Percentiles rank a stretch among this genome's conserved stretches.
Conservation (phyloP, 1,139 yeast genomes). For the Suhomyces bribrorum region DNA sequence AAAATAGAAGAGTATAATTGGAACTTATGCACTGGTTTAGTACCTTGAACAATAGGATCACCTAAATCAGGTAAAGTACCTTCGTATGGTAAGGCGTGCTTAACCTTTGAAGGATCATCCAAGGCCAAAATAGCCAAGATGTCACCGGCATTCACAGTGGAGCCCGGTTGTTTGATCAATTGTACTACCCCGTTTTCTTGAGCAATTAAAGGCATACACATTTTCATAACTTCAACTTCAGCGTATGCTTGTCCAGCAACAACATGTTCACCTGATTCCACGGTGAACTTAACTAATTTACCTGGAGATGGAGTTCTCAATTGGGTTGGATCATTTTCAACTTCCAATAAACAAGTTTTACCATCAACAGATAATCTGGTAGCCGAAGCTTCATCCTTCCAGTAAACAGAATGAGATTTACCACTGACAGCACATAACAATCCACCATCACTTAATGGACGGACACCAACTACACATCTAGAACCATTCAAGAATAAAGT, state of each 20-base stretch:
- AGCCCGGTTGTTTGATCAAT: conserved; percentile 96
- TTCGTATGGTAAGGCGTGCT: conserved; percentile 93
- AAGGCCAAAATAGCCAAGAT: conserved; percentile 90
- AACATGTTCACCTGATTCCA: conserved; percentile 94
- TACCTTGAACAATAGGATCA: conserved; percentile 77
- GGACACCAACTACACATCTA: conserved; percentile 82
- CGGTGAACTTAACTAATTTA: conserved; percentile 88
- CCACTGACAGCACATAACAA: conserved; percentile 85
- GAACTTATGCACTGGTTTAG: conserved; percentile 80
- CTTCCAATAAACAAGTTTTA: conserved; percentile 89
- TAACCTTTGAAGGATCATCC: conserved; percentile 96
- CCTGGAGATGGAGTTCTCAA: conserved; percentile 99
- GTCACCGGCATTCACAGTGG: conserved; percentile 94
- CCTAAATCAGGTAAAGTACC: conserved; percentile 92
- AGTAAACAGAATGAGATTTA: conserved; percentile 89
- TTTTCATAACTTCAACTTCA: conserved; percentile 98
- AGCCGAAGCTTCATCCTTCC: conserved; percentile 97
- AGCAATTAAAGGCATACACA: conserved; percentile 92
- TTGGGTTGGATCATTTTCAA: conserved; percentile 97
- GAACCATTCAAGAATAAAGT: conserved; percentile 93
- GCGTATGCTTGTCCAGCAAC: conserved; percentile 93
- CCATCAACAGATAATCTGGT: conserved; percentile 95
- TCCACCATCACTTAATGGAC: conserved; percentile 92
- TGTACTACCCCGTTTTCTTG: conserved; percentile 93
- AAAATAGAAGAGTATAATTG: conserved; percentile 58